Evolutionary conservation across 805 yeast genomes (phyloP).

Genomic region (Candida nanaspora): DNA sequence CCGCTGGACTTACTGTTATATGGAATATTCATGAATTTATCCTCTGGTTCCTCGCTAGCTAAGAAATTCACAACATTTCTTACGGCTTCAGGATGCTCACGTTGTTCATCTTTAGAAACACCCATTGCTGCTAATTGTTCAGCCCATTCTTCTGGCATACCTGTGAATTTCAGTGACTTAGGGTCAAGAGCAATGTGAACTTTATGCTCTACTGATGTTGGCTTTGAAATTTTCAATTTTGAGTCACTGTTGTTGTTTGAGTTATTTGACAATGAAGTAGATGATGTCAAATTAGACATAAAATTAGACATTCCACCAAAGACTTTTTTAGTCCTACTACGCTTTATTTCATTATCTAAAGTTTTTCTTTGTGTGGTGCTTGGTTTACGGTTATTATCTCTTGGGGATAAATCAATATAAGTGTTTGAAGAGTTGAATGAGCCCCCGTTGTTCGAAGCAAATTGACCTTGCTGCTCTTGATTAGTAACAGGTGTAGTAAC

Average conservation of each 20-base stretch:
- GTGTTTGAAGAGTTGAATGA: neutral
- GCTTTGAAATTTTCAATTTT: conserved; percentile 61
- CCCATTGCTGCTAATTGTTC: conserved; percentile 76
- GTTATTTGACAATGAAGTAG: conserved; percentile 1
- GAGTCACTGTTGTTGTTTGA: neutral
- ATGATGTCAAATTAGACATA: conserved; percentile 14
- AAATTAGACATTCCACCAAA: conserved; percentile 51
- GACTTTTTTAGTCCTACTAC: conserved; percentile 42
- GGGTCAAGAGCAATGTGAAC: conserved; percentile 91
- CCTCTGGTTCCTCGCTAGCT: conserved; percentile 8
- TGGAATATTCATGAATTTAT: conserved; percentile 24
- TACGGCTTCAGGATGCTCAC: conserved; percentile 89
- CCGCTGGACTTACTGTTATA: conserved; percentile 11
- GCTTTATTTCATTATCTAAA: neutral
- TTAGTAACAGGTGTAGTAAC: neutral
- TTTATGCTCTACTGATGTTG: conserved; percentile 83
- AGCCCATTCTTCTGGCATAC: conserved; percentile 92
- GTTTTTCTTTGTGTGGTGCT: neutral
- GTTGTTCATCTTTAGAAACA: conserved; percentile 80
- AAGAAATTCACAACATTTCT: conserved; percentile 23
- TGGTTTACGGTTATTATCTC: too few species aligned
- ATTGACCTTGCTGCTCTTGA: too few species aligned
- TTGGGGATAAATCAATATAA: neutral
- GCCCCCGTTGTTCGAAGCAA: neutral
- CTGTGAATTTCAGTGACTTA: conserved; percentile 80